Percentiles rank a stretch among this genome's conserved stretches.
These are phyloP conservation scores for Hypsizygus marmoreus DNA, from an alignment of 768 basidiomycete species.

Conservation along the genomic window DNA sequence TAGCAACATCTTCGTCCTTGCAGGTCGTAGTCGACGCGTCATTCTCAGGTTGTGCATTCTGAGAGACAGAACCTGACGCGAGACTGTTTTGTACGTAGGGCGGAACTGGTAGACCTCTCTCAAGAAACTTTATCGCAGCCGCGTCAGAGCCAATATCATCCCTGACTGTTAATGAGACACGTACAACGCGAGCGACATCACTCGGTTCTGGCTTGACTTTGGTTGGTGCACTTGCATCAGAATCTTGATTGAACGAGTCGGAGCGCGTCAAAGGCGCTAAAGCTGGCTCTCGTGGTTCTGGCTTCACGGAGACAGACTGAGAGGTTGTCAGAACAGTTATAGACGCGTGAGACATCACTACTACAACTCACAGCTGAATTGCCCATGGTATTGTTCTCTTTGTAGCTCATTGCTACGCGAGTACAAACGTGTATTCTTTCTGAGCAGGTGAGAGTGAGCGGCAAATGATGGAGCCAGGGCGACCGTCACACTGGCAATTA, in stretches of 20 bases:
- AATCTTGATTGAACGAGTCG: slow-evolving; percentile 11
- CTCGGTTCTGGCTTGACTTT: slow-evolving; percentile 32
- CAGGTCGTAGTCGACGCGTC: background rate
- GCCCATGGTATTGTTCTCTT: slow-evolving; percentile 24
- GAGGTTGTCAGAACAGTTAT: too few relatives aligned
- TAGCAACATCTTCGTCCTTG: slow-evolving; percentile 10
- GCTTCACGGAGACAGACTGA: slow-evolving; percentile 15
- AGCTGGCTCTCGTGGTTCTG: slow-evolving; percentile 17
- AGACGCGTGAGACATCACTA: too few relatives aligned
- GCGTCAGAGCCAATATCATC: slow-evolving; percentile 1
- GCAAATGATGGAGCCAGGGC: background rate
- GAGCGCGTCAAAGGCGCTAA: slow-evolving; percentile 12
- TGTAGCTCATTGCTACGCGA: slow-evolving; percentile 17
- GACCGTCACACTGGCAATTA: background rate
- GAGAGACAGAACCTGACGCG: background rate
- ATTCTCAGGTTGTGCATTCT: background rate
- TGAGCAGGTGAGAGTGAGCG: background rate
- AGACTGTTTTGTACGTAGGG: slow-evolving; percentile 16
- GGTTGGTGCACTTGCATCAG: background rate
- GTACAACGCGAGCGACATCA: slow-evolving; percentile 28
- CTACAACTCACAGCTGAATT: slow-evolving; percentile 11
- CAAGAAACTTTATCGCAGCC: slow-evolving; percentile 18
- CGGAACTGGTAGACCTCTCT: slow-evolving; percentile 28
- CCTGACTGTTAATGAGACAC: slow-evolving; percentile 10
- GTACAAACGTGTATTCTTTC: background rate